phyloP scores from a whole-genome alignment of 345 rosid genomes.

The Physaria fendleri region DNA sequence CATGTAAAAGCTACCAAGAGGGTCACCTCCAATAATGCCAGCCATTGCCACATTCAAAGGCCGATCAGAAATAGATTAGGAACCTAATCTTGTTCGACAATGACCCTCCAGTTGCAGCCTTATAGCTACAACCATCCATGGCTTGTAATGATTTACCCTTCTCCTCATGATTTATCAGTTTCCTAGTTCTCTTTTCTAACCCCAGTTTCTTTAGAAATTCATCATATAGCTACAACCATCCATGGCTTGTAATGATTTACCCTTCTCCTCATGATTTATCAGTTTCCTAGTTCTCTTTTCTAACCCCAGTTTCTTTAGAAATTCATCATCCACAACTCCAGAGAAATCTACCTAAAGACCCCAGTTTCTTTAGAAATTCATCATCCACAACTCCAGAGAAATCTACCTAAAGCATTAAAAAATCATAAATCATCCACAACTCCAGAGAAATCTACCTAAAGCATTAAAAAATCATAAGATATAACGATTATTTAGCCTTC shows the following conservation, averaged over 20 bases:
- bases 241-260: constrained; percentile 84
- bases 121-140: constrained; percentile 98
- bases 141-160: constrained; percentile 85
- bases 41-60: constrained; percentile 79
- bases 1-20: constrained; percentile 93
- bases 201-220: constrained; percentile 60
- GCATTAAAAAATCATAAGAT: not conserved
- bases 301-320: constrained; percentile 63
- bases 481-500: not conserved
- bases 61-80: constrained; percentile 49
- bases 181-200: constrained; percentile 84
- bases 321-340: constrained; percentile 75
- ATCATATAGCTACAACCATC: constrained; percentile 98
- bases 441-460: constrained; percentile 95
- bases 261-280: constrained; percentile 94
- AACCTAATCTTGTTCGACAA: constrained; percentile 82
- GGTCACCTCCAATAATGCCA: constrained; percentile 85
- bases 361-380: constrained; percentile 62
- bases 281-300: constrained; percentile 86
- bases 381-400: constrained; percentile 91
- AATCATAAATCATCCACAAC: constrained; percentile 40
- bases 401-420: constrained; percentile 56
- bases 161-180: constrained; percentile 87
- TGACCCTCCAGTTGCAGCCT: constrained; percentile 98
- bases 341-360: constrained; percentile 91